A percentile compares a stretch with the other conserved stretches of the same genome.
phyloP scores from a whole-genome alignment of 176 grass and related monocot species.

The Metroxylon sagu region DNA sequence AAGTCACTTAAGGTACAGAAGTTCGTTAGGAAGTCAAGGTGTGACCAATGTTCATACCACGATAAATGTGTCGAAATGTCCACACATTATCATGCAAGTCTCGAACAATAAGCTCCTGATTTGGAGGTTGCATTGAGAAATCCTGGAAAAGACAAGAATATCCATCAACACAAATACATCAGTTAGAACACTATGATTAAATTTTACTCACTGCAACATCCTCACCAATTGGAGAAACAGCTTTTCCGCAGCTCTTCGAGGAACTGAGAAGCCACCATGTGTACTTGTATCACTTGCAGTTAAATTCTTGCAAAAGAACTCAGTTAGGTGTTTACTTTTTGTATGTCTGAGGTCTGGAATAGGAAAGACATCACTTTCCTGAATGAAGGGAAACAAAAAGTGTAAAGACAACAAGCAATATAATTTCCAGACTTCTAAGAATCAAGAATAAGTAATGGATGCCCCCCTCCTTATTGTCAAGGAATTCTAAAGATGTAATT shows the following conservation, averaged over 20 bases:
- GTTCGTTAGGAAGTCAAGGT: too few species aligned
- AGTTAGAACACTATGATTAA: too few species aligned
- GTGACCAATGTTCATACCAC: constrained; percentile 49
- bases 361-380: constrained; percentile 91
- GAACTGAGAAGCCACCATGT: constrained; percentile 96
- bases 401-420: neutral
- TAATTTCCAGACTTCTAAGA: neutral
- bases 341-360: constrained; percentile 66
- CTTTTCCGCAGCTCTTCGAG: constrained; percentile 83
- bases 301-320: constrained; percentile 95
- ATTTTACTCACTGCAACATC: neutral
- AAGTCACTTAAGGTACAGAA: too few species aligned
- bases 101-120: constrained; percentile 84
- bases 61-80: constrained; percentile 99
- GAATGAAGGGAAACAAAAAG: constrained; percentile 11
- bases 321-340: constrained; percentile 79
- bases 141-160: constrained; percentile 42
- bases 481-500: too few species aligned
- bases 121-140: constrained; percentile 92
- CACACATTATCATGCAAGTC: constrained; percentile 95
- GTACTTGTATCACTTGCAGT: constrained; percentile 94
- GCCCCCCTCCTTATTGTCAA: too few species aligned
- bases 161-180: too few species aligned
- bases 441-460: too few species aligned
- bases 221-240: constrained; percentile 89